Base-by-base conservation (phyloP, 176 grass and related monocot genomes). In the Oryza coarctata region DNA sequence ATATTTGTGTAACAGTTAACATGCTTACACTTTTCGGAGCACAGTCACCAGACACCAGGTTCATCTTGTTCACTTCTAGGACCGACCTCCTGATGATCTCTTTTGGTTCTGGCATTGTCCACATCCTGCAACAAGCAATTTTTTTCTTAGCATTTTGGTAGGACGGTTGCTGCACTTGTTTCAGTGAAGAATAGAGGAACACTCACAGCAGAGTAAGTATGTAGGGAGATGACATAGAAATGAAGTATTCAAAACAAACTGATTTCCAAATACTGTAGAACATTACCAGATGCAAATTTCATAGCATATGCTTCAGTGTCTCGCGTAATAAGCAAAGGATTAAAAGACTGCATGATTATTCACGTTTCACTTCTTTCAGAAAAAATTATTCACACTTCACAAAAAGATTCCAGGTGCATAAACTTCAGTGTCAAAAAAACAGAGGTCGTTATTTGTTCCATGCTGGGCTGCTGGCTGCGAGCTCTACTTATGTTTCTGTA, bases 81-180 rank as follows among this genome's bases (percentile, higher is more conserved):
- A 50, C 80, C 9, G 82, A 84, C 45, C 87, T 90, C 73, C 88
- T 85, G 63, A 94, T 89, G 35, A 91, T 82, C n/a, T 92, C 88
- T 79, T 91, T 97, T 26, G 90, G 80, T 83, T 97, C 92, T 4
- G 95, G 95, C 90, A 97, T 85, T 35, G 90, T 89, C 95, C 86
- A 97, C 92, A 97, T 97, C 84, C 95, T 97, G 88, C 29, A 68
- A 75, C 36, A 57, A 35, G 27, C 9, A 78, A 2, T 34, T 4
- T n/a, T 31, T 65, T 64, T 28, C 13, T 61, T 29, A 84, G 26
- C 32, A 26, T 27, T 79, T 43, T 35, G 1, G 14, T 25, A 13
- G 20, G 30, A 3, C 8, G 32, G 0, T 36, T 72, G 40, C 34
- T 30, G 27, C 20, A 77, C 35, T 10, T 1, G 35, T 50, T 75